Conservation (phyloP, 495 filamentous ascomycete genomes). For the Neurospora sp. region DNA sequence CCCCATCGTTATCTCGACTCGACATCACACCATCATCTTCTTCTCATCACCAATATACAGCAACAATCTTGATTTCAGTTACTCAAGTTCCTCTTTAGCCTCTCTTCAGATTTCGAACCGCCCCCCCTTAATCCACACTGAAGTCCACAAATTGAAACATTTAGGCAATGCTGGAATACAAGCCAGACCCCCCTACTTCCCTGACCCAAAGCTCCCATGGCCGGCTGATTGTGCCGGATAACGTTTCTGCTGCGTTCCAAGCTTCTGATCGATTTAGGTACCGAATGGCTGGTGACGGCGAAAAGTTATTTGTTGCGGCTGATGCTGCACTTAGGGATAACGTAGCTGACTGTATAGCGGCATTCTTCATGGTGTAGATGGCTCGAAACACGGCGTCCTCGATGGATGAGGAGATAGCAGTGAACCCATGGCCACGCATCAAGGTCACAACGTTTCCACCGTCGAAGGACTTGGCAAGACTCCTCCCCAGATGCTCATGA, state of each 20-base stretch:
- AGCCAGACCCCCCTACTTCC: slow-evolving; percentile 8
- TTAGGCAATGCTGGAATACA: too few relatives aligned
- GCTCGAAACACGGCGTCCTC: slow-evolving; percentile 31
- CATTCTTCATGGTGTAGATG: slow-evolving; percentile 39
- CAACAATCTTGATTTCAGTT: too few relatives aligned
- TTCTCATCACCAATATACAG: too few relatives aligned
- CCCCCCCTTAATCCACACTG: too few relatives aligned
- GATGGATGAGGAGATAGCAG: slow-evolving; percentile 25
- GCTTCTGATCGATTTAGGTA: slow-evolving; percentile 23
- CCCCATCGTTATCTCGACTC: too few relatives aligned
- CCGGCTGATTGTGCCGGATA: slow-evolving; percentile 11
- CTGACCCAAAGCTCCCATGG: slow-evolving; percentile 35
- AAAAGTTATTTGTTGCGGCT: background rate
- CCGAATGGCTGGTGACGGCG: slow-evolving; percentile 1
- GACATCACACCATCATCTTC: too few relatives aligned
- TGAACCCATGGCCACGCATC: slow-evolving; percentile 42
- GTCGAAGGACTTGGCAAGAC: slow-evolving; percentile 16
- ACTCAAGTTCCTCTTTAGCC: slow-evolving; percentile 11
- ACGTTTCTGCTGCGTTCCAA: slow-evolving; percentile 10
- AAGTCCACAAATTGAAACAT: too few relatives aligned
- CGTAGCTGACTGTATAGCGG: slow-evolving; percentile 27
- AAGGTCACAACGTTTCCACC: slow-evolving; percentile 29
- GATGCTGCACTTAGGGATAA: slow-evolving; percentile 10
- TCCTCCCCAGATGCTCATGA: slow-evolving; percentile 19
- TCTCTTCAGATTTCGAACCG: slow-evolving; percentile 29